phyloP scores from a whole-genome alignment of 2,329 filamentous ascomycete species.

The Myriosclerotinia duriaeana region DNA sequence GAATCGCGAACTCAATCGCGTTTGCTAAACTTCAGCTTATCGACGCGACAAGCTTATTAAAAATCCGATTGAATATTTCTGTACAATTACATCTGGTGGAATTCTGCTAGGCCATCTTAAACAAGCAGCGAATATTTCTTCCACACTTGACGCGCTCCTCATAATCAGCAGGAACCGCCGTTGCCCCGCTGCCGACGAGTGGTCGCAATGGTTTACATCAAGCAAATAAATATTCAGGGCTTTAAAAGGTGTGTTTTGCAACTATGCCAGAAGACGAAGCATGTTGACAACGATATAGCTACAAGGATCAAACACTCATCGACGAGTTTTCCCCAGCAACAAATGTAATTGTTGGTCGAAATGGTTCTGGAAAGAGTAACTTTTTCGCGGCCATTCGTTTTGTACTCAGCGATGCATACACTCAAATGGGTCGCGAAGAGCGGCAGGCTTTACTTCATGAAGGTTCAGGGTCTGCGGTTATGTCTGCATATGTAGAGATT shows the following conservation, averaged over 20 bases:
- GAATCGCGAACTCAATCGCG: conserved; percentile 21
- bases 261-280: conserved; percentile 1
- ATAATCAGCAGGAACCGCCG: conserved; percentile 1
- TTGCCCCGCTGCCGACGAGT: conserved; percentile 28
- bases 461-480: conserved; percentile 94
- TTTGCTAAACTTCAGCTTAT: conserved; percentile 21
- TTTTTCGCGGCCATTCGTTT: conserved; percentile 99
- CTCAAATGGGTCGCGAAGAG: conserved; percentile 92
- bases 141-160: conserved; percentile 16
- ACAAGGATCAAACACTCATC: conserved; percentile 99
- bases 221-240: conserved; percentile 99
- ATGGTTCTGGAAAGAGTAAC: conserved; percentile 98
- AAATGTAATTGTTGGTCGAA: conserved; percentile 98
- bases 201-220: conserved; percentile 79
- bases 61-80: not conserved
- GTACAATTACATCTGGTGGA: not conserved
- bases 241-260: conserved; percentile 78
- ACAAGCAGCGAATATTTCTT: not conserved
- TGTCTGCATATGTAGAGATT: conserved; percentile 99
- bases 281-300: conserved; percentile 55
- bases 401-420: conserved; percentile 96
- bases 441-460: conserved; percentile 95
- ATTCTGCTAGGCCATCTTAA: not conserved
- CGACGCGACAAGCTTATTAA: conserved; percentile 17
- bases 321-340: conserved; percentile 97